Percentiles rank a stretch among this genome's conserved stretches.
Evolutionary conservation across 495 filamentous ascomycete species (phyloP).

Genomic region (Podospora fimiseda): DNA sequence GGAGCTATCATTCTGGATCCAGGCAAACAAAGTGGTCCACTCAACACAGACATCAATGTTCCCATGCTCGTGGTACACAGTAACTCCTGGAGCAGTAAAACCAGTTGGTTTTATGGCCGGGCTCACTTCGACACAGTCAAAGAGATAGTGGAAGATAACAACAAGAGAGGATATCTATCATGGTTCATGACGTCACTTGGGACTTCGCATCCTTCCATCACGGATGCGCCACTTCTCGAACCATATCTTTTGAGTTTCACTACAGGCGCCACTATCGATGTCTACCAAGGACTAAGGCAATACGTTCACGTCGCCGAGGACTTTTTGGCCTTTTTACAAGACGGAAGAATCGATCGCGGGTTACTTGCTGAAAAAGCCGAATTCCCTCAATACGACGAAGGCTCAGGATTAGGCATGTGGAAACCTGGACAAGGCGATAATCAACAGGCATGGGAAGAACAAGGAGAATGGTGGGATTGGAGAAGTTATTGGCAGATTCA

Average conservation of each 20-base stretch:
- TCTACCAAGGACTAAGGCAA: constrained; percentile 35
- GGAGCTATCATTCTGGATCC: constrained; percentile 45
- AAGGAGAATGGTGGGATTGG: constrained; percentile 32
- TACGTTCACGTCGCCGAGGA: constrained; percentile 42
- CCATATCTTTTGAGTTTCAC: constrained; percentile 43
- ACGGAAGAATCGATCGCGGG: constrained; percentile 23
- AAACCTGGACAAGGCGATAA: constrained; percentile 31
- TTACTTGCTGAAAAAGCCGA: constrained; percentile 33
- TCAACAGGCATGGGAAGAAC: constrained; percentile 12
- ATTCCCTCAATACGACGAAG: constrained; percentile 32
- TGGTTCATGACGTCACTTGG: constrained; percentile 50
- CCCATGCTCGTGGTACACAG: constrained; percentile 46
- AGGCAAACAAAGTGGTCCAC: constrained; percentile 45
- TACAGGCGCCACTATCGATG: constrained; percentile 40
- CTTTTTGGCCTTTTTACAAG: constrained; percentile 35
- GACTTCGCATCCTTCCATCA: constrained; percentile 47
- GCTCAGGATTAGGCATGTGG: constrained; percentile 30
- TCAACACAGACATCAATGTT: constrained; percentile 45
- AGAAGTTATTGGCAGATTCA: constrained; percentile 38
- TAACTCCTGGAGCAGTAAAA: constrained; percentile 43
- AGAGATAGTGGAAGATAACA: constrained; percentile 37
- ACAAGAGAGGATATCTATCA: constrained; percentile 26
- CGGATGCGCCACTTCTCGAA: constrained; percentile 48
- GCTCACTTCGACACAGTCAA: constrained; percentile 47
- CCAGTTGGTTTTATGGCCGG: constrained; percentile 42